Evolutionary conservation across 2,329 filamentous ascomycete genomes (phyloP).

Genomic region (Neospermospora avenae): DNA sequence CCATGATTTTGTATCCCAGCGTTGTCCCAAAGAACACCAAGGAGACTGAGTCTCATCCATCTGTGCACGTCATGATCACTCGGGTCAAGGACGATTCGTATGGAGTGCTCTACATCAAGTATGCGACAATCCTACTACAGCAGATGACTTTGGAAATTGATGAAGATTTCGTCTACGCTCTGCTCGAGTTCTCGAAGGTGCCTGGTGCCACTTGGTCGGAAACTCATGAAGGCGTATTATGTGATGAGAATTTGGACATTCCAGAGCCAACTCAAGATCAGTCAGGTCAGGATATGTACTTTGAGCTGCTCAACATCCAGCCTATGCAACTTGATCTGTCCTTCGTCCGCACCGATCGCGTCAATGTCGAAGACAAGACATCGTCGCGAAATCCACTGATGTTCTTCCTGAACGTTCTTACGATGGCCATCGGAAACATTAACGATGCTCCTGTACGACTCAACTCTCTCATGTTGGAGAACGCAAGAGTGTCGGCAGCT

Average conservation of each 20-base stretch:
- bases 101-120: conserved; percentile 97
- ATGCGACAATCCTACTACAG: conserved; percentile 87
- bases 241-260: conserved; percentile 85
- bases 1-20: conserved; percentile 93
- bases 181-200: conserved; percentile 92
- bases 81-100: conserved; percentile 98
- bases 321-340: conserved; percentile 98
- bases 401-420: conserved; percentile 98
- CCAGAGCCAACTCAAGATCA: conserved; percentile 86
- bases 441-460: conserved; percentile 94
- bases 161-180: conserved; percentile 95
- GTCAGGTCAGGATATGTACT: conserved; percentile 91
- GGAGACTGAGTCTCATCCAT: conserved; percentile 94
- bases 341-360: conserved; percentile 92
- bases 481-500: conserved; percentile 83
- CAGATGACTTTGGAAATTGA: conserved; percentile 98
- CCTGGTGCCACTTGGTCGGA: conserved; percentile 86
- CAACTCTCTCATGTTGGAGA: conserved; percentile 92
- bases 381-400: conserved; percentile 90
- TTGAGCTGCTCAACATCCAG: conserved; percentile 93
- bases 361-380: conserved; percentile 94
- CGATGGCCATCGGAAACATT: conserved; percentile 98
- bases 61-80: conserved; percentile 86
- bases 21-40: conserved; percentile 93
- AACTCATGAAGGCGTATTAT: conserved; percentile 73